These are phyloP conservation scores for Seiridium unicorne DNA, from an alignment of 2,329 filamentous ascomycete genomes.

Conservation along the genomic window DNA sequence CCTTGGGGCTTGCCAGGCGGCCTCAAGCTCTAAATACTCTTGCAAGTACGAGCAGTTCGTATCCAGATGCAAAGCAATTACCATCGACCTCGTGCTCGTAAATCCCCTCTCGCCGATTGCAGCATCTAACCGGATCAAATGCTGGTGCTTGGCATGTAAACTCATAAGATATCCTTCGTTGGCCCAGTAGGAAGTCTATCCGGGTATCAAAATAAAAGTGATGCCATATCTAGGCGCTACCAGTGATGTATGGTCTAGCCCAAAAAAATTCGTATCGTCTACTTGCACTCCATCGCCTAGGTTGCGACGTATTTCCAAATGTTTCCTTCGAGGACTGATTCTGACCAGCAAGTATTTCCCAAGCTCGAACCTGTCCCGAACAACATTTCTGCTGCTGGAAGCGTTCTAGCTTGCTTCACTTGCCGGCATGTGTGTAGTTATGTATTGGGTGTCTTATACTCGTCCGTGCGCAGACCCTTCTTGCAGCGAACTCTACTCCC, in stretches of 20 bases:
- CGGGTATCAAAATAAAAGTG: conserved; percentile 33
- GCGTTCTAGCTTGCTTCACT: not conserved
- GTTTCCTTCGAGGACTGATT: not conserved
- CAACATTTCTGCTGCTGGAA: not conserved
- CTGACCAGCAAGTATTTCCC: not conserved
- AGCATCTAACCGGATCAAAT: not conserved
- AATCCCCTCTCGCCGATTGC: not conserved
- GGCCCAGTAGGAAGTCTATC: conserved; percentile 26
- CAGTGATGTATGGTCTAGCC: not conserved
- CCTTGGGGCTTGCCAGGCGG: not conserved
- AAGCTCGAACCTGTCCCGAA: not conserved
- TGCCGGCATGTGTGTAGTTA: not conserved
- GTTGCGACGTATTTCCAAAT: not conserved
- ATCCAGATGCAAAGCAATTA: not conserved
- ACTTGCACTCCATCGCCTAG: not conserved
- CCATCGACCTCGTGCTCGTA: not conserved
- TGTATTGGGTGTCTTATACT: no score
- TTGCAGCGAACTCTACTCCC: not conserved
- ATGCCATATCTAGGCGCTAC: conserved; percentile 2
- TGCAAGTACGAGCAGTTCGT: not conserved
- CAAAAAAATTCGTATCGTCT: not conserved
- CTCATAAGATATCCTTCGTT: not conserved
- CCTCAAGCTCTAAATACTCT: not conserved
- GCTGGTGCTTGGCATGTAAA: not conserved
- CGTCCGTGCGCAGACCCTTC: no score